Base-by-base conservation (phyloP, 139 green algal genomes). In the Haematococcus sp. region DNA sequence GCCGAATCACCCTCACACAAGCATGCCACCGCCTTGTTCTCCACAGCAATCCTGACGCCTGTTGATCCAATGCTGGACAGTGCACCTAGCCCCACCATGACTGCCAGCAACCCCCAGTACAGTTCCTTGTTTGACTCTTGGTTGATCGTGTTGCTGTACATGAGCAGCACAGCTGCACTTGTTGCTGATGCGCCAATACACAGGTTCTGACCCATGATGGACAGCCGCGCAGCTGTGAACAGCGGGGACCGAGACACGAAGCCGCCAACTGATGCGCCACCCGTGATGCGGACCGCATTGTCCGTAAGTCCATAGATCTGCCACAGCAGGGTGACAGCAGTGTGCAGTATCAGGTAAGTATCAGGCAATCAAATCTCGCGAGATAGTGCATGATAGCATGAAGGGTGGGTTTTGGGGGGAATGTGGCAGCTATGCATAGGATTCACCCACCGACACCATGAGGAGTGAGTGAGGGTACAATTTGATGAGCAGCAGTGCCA, bases 241-340 rank as follows among this genome's bases (percentile, higher is more conserved):
- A 15, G 9, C 35, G 7, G 59, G 32, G 28, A 75, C 71, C 78
- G 74, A 76, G 90, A 87, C 0, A 93, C 44, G 32, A 76, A 90
- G 1, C 40, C 30, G 0, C 88, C 88, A 4, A 91, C 43, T 1
- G 49, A 35, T 0, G 80, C 63, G 0, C 80, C 83, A 2, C 82
- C 54, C 1, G 80, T 3, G 2, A 89, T 63, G 2, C 77, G 30
- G 7, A 77, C 70, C 0, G 77, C 30, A 46, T 87, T 83, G 59
- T 93, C 88, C 11, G 87, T 30, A 1, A 93, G 68, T 0, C 88
- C 88, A 70, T 90, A 93, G 2, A n/a, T n/a, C n/a, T n/a, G n/a
- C n/a, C n/a, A n/a, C n/a, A n/a, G n/a, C n/a, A n/a, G n/a, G n/a
- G n/a, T n/a, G n/a, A n/a, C n/a, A n/a, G n/a, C n/a, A n/a, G n/a